Conservation (phyloP, 2,329 filamentous ascomycete species). For the Aspergillus calidoustus region DNA sequence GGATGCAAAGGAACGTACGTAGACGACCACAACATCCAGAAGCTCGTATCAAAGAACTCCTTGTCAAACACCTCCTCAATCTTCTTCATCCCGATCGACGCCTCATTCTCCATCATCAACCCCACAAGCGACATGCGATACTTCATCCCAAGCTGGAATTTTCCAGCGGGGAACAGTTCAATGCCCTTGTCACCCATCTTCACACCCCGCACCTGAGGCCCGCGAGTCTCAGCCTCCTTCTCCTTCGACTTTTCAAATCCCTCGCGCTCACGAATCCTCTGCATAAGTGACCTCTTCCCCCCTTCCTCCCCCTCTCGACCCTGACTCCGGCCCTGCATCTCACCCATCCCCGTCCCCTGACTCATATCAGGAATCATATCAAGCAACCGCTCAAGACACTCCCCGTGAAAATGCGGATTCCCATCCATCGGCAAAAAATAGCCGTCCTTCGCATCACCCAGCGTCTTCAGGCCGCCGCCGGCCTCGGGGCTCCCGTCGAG, state of each 20-base stretch:
- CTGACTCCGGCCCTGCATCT: background rate
- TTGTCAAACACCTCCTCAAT: slow-evolving; percentile 34
- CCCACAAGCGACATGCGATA: slow-evolving; percentile 25
- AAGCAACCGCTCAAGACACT: slow-evolving; percentile 41
- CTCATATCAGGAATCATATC: slow-evolving; percentile 29
- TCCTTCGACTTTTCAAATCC: background rate
- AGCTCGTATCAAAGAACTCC: slow-evolving; percentile 27
- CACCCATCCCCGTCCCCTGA: no score
- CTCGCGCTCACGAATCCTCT: slow-evolving; percentile 4
- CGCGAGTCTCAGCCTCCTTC: slow-evolving; percentile 17
- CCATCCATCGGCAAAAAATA: slow-evolving; percentile 41
- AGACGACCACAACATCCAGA: slow-evolving; percentile 32
- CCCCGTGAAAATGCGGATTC: slow-evolving; percentile 41
- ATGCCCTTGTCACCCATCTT: slow-evolving; percentile 1
- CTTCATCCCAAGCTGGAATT: slow-evolving; percentile 21
- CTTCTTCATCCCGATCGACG: slow-evolving; percentile 31
- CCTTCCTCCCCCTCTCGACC: background rate
- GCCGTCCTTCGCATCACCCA: slow-evolving; percentile 35
- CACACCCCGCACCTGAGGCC: slow-evolving; percentile 2
- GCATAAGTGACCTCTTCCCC: slow-evolving; percentile 11
- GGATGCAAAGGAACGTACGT: slow-evolving; percentile 15
- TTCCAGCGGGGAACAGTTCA: slow-evolving; percentile 13
- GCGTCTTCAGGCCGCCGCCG: slow-evolving; percentile 39
- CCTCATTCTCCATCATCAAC: slow-evolving; percentile 27
- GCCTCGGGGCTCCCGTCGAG: slow-evolving; percentile 36